Base-by-base conservation (phyloP, 2,329 filamentous ascomycete genomes). In the Lecanicillium sp. region DNA sequence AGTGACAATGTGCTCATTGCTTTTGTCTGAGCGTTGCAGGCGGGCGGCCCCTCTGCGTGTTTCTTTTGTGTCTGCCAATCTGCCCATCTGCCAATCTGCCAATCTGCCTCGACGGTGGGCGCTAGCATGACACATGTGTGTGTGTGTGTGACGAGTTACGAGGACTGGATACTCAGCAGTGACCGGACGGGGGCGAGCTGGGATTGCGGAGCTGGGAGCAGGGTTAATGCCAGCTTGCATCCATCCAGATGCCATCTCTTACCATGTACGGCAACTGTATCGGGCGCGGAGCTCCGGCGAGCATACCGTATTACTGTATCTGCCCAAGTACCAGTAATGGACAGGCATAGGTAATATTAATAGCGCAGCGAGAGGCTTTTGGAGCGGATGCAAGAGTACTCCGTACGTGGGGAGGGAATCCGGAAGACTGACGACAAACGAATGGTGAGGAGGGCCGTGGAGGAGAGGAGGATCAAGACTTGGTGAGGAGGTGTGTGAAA, bases 121-220 rank as follows among this genome's bases (percentile, higher is more conserved):
- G 39, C 39, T 45, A 35, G 43, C 43, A 45, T 23, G 42, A 37
- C 24, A 38, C 33, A 10, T 37, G 43, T n/a, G n/a, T n/a, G n/a
- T n/a, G n/a, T n/a, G n/a, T n/a, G 43, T 45, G 43, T 38, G 43
- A 38, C 43, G 33, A 20, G 38, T 23, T n/a, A n/a, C n/a, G n/a
- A n/a, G n/a, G n/a, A n/a, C n/a, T n/a, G n/a, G n/a, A n/a, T n/a
- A n/a, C n/a, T n/a, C n/a, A n/a, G n/a, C n/a, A n/a, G n/a, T n/a
- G n/a, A n/a, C n/a, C n/a, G n/a, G n/a, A n/a, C n/a, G n/a, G n/a
- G n/a, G n/a, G n/a, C n/a, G n/a, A n/a, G n/a, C n/a, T n/a, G n/a
- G n/a, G n/a, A n/a, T n/a, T n/a, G n/a, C n/a, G n/a, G n/a, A n/a
- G n/a, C n/a, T n/a, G n/a, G 23, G 21, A 21, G 19, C 33, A 45